Conservation (phyloP, 75 land plant genomes). For the Pinus tabuliformis region DNA sequence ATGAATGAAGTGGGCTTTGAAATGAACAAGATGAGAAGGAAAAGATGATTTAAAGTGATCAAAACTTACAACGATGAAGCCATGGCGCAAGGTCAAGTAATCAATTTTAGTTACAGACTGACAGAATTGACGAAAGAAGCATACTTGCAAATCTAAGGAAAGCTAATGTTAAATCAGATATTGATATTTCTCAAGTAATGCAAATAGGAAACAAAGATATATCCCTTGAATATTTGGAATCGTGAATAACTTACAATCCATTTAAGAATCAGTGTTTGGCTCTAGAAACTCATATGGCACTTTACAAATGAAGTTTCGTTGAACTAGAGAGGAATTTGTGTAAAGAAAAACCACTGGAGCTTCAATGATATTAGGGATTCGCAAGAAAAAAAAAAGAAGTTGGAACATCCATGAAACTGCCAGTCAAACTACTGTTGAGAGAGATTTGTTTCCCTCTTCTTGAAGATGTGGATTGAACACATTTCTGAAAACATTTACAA, state of each 20-base stretch:
- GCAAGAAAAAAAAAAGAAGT: no score
- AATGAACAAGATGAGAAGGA: background rate
- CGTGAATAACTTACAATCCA: constrained; percentile 49
- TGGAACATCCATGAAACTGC: no score
- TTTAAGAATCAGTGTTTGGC: constrained; percentile 23
- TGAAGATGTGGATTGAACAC: no score
- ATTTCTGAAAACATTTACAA: no score
- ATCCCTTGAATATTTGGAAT: background rate
- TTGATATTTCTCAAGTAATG: background rate
- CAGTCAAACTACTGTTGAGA: no score
- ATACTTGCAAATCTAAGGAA: constrained; percentile 41
- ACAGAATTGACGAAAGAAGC: constrained; percentile 84
- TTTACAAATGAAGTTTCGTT: constrained; percentile 40
- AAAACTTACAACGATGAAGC: constrained; percentile 66
- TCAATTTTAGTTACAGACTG: constrained; percentile 68
- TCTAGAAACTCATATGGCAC: constrained; percentile 47
- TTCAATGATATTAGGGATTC: no score
- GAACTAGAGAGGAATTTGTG: no score
- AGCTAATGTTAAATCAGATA: background rate
- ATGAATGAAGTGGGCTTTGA: background rate
- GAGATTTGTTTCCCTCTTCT: no score
- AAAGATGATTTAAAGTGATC: background rate
- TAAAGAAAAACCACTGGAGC: no score
- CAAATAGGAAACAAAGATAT: background rate
- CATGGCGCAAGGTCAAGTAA: constrained; percentile 79